Evolutionary conservation across 2,329 filamentous ascomycete genomes (phyloP), one percentile per base, ranked within the genome.

Genomic region (Colletotrichum sublineola): DNA sequence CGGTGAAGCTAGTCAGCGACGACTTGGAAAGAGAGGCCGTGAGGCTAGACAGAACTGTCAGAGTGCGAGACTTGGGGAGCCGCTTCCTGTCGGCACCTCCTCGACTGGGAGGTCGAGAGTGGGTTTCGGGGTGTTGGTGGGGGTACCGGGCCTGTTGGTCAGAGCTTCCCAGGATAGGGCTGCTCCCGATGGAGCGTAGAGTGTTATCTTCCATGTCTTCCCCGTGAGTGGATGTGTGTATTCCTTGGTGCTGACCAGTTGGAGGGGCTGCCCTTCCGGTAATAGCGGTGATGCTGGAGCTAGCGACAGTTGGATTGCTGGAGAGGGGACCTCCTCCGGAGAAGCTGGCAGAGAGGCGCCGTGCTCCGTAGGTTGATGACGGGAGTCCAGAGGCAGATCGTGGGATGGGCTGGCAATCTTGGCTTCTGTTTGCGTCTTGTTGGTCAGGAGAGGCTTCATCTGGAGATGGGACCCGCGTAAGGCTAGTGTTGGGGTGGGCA

Each of bases 31-130:
- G 80, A 0, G 85, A 84, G 3, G 82, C 80, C 7, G 84, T 85
- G 48, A 88, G 73, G 14, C 82, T 86, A 8, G 84, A 84, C 14
- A 88, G 75, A 1, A 85, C 82, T 33, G 75, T 82, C 74, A 87
- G 78, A 1, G 86, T 87, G 36, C 81, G 80, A 7, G 86, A 86
- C 68, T 81, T 86, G 9, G 86, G 82, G 1, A 87, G 73, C 40
- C 61, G 73, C 24, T 61, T 61, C 60, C 73, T 74, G 24, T 58
- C 57, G 46, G 42, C 14, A 5, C 18, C 56, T 31, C n/a, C 31
- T 57, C 46, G 71, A 29, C 29, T 50, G 14, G 71, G 29, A 7
- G 58, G 31, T 11, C 29, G 58, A 12, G 38, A 14, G 4, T 31
- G 50, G 38, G 7, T 44, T 8, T 5, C 77, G 76, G 33, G 74